A percentile compares a stretch with the other conserved stretches of the same genome.
Evolutionary conservation across 2,329 filamentous ascomycete species (phyloP).

Genomic region (Cercospora berteroae): DNA sequence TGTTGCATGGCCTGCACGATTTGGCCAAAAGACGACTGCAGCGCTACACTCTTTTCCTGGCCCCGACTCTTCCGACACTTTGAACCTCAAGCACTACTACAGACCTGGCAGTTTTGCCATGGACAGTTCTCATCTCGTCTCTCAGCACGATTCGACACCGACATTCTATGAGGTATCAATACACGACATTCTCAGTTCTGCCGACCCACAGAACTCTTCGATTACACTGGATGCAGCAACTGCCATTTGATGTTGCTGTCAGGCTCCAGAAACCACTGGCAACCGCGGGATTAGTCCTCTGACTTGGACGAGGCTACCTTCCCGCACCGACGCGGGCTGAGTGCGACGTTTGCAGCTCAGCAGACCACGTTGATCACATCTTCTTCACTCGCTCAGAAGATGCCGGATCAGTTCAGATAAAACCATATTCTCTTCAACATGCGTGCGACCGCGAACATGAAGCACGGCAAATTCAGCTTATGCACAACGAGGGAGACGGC

Average conservation of each 20-base stretch:
- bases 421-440: neutral
- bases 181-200: slow-evolving; percentile 19
- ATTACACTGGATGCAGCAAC: slow-evolving; percentile 20
- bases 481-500: neutral
- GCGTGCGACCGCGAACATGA: neutral
- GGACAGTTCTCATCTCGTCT: neutral
- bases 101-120: slow-evolving; percentile 15
- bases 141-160: slow-evolving; percentile 12
- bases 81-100: slow-evolving; percentile 15
- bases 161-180: slow-evolving; percentile 9
- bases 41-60: slow-evolving; percentile 17
- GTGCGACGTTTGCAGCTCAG: slow-evolving; percentile 21
- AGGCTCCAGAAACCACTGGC: slow-evolving; percentile 1
- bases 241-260: slow-evolving; percentile 21
- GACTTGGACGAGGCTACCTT: slow-evolving; percentile 21
- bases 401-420: slow-evolving; percentile 34
- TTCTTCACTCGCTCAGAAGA: slow-evolving; percentile 34
- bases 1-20: slow-evolving; percentile 15
- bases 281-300: slow-evolving; percentile 15
- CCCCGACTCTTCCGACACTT: slow-evolving; percentile 19
- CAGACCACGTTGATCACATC: slow-evolving; percentile 34
- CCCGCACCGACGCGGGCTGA: slow-evolving; percentile 5
- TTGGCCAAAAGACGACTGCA: slow-evolving; percentile 20
- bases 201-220: slow-evolving; percentile 25
- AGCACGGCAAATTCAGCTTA: neutral